Evolutionary conservation across 2,329 filamentous ascomycete species (phyloP).

Genomic region (Pseudocercospora fijiensis): DNA sequence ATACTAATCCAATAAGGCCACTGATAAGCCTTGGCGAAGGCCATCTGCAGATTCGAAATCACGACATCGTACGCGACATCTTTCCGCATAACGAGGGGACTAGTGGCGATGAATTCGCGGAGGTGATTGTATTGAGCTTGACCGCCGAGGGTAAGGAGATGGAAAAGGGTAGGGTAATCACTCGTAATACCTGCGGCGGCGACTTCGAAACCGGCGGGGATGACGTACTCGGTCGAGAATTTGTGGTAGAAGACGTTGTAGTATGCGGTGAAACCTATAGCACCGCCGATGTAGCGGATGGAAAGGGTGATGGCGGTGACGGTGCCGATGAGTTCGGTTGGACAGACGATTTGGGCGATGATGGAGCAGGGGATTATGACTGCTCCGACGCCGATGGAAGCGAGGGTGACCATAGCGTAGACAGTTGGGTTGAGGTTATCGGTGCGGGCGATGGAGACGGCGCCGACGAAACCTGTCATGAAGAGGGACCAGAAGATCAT

Average conservation of each 20-base stretch:
- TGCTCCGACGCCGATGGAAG: slow-evolving; percentile 65
- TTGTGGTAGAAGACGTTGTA: slow-evolving; percentile 56
- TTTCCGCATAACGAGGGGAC: slow-evolving; percentile 21
- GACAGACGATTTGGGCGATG: slow-evolving; percentile 66
- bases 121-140: slow-evolving; percentile 27
- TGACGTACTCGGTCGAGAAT: slow-evolving; percentile 23
- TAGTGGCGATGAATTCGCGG: slow-evolving; percentile 18
- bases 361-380: slow-evolving; percentile 67
- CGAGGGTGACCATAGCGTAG: slow-evolving; percentile 56
- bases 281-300: slow-evolving; percentile 66
- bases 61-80: slow-evolving; percentile 32
- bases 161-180: slow-evolving; percentile 22
- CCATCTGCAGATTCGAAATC: slow-evolving; percentile 28
- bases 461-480: slow-evolving; percentile 60
- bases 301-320: slow-evolving; percentile 66
- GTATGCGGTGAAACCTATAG: slow-evolving; percentile 51
- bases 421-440: slow-evolving; percentile 30
- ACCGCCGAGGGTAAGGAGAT: slow-evolving; percentile 25
- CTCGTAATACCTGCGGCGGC: slow-evolving; percentile 21
- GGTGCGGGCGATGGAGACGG: slow-evolving; percentile 30
- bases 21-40: slow-evolving; percentile 34
- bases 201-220: slow-evolving; percentile 22
- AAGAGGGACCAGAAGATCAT: slow-evolving; percentile 59
- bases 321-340: slow-evolving; percentile 67
- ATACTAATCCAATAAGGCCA: slow-evolving; percentile 38